phyloP scores from a whole-genome alignment of 106 monocot genomes.

The Dendrobium catenatum region DNA sequence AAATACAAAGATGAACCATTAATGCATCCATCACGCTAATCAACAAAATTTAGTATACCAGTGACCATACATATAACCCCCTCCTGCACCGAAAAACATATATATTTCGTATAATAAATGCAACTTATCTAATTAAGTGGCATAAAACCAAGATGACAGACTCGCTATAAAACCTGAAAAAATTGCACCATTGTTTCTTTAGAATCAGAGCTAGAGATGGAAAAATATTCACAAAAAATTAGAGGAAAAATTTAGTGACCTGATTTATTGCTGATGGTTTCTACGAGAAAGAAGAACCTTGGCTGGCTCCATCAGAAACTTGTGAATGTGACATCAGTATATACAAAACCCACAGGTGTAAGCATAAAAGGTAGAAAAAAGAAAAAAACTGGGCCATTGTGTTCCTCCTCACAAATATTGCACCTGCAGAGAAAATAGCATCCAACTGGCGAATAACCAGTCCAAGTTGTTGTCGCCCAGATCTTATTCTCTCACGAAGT shows the following conservation, averaged over 20 bases:
- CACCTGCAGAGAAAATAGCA: constrained; percentile 60
- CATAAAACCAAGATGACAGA: too few relatives aligned
- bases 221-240: constrained; percentile 3
- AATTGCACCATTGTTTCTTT: background rate
- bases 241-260: background rate
- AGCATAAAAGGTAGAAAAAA: constrained; percentile 49
- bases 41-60: background rate
- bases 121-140: background rate
- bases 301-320: constrained; percentile 19
- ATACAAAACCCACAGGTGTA: constrained; percentile 80
- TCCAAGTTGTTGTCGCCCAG: constrained; percentile 42
- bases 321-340: constrained; percentile 49
- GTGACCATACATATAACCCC: too few relatives aligned
- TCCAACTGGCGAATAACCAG: constrained; percentile 62
- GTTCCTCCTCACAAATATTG: constrained; percentile 58
- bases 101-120: background rate
- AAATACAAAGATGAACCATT: background rate
- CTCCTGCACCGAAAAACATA: background rate
- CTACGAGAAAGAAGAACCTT: constrained; percentile 46
- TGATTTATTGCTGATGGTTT: constrained; percentile 40
- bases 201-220: background rate
- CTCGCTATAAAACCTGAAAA: background rate
- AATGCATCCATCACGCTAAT: background rate
- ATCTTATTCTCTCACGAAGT: constrained; percentile 34
- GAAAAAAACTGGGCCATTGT: constrained; percentile 46